Evolutionary conservation across 805 yeast species (phyloP).

Genomic region (Maudiozyma turicensis): DNA sequence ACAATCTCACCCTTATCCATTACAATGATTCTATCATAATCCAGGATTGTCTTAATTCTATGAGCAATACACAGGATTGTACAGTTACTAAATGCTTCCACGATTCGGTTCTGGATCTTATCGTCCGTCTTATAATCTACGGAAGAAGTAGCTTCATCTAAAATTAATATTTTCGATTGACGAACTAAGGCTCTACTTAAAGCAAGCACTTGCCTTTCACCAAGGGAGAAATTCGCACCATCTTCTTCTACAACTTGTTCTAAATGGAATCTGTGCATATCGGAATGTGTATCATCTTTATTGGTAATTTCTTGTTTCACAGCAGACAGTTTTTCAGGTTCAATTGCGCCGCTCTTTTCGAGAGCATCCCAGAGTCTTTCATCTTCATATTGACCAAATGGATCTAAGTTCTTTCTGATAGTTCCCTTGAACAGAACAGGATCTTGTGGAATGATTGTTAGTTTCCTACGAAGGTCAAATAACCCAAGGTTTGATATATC

Average conservation of each 20-base stretch:
- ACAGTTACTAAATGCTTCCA: constrained; percentile 46
- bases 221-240: constrained; percentile 60
- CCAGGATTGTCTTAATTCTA: constrained; percentile 50
- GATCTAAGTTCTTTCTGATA: constrained; percentile 61
- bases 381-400: constrained; percentile 51
- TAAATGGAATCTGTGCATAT: constrained; percentile 50
- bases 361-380: constrained; percentile 52
- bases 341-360: constrained; percentile 52
- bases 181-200: constrained; percentile 65
- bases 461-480: constrained; percentile 48
- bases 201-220: constrained; percentile 62
- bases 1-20: constrained; percentile 46
- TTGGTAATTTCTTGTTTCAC: constrained; percentile 29
- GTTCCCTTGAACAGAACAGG: constrained; percentile 71
- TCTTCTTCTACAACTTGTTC: constrained; percentile 54
- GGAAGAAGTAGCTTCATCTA: constrained; percentile 72
- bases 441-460: constrained; percentile 75
- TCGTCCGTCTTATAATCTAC: constrained; percentile 68
- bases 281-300: constrained; percentile 15
- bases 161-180: constrained; percentile 46
- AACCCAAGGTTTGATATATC: constrained; percentile 55
- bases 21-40: constrained; percentile 50
- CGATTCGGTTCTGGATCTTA: constrained; percentile 51
- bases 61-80: constrained; percentile 70
- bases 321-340: constrained; percentile 24